phyloP scores from a whole-genome alignment of 371 early-diverging fungal species.

The Mucor lusitanicus region DNA sequence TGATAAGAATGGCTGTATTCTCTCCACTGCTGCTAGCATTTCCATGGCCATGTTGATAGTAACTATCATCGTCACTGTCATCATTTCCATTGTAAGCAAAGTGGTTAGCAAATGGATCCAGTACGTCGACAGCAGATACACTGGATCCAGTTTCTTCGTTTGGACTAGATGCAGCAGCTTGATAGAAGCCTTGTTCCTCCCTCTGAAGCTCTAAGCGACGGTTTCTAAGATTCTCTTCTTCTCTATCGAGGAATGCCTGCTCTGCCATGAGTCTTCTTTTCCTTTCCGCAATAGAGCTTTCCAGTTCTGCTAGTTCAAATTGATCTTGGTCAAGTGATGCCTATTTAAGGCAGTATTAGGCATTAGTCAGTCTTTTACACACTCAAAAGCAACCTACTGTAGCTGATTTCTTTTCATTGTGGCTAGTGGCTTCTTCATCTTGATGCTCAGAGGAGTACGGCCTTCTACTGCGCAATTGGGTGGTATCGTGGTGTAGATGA shows the following conservation, averaged over 20 bases:
- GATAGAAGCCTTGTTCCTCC: neutral
- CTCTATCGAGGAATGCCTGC: constrained; percentile 25
- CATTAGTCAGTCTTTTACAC: neutral
- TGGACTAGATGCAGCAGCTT: neutral
- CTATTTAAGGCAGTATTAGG: neutral
- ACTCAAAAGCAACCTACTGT: neutral
- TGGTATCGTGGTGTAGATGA: neutral
- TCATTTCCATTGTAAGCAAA: neutral
- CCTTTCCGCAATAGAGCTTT: constrained; percentile 20
- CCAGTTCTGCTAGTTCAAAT: constrained; percentile 29
- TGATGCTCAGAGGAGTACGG: neutral
- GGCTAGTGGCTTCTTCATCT: neutral
- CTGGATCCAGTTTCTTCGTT: neutral
- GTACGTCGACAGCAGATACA: neutral
- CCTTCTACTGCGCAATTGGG: neutral
- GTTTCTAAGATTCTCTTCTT: constrained; percentile 21
- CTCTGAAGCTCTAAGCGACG: constrained; percentile 18
- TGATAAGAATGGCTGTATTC: neutral
- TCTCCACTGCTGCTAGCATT: constrained; percentile 2
- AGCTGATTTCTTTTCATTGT: neutral
- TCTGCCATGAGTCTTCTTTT: constrained; percentile 22
- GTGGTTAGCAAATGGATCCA: neutral
- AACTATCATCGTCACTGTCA: neutral
- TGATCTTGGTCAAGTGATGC: constrained; percentile 8
- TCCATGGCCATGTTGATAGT: neutral